A percentile compares a stretch with the other conserved stretches of the same genome.
Conservation (phyloP, 371 early-diverging fungal genomes). For the Apophysomyces sp. region DNA sequence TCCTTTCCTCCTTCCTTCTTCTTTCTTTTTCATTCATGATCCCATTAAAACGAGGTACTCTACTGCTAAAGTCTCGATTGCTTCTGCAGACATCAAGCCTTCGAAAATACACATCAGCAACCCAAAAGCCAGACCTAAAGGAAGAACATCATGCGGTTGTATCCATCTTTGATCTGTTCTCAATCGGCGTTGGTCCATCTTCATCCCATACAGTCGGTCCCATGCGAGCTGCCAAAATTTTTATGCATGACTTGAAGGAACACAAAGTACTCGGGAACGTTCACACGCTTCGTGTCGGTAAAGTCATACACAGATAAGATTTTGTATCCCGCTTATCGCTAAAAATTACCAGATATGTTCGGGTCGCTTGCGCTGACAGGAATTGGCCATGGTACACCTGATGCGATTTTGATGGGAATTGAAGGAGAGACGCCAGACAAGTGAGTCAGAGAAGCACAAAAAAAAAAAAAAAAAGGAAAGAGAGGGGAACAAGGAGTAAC, state of each 20-base stretch:
- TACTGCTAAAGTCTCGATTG: neutral
- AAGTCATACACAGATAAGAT: neutral
- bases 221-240: constrained; percentile 95
- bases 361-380: constrained; percentile 95
- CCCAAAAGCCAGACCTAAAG: neutral
- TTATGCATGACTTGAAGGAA: constrained; percentile 80
- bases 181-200: constrained; percentile 94
- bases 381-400: constrained; percentile 92
- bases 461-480: neutral
- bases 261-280: constrained; percentile 74
- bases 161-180: constrained; percentile 93
- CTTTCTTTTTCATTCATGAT: neutral
- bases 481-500: neutral
- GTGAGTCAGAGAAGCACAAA: no score
- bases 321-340: neutral
- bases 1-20: neutral
- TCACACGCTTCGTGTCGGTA: constrained; percentile 67
- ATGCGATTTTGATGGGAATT: constrained; percentile 87
- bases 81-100: neutral
- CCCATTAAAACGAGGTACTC: neutral
- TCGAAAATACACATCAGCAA: neutral
- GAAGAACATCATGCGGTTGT: constrained; percentile 83
- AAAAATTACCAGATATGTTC: constrained; percentile 67
- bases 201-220: constrained; percentile 94
- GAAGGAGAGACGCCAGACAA: constrained; percentile 72